These are phyloP conservation scores for Colletotrichum tofieldiae DNA, from an alignment of 2,329 filamentous ascomycete genomes.

Conservation along the genomic window DNA sequence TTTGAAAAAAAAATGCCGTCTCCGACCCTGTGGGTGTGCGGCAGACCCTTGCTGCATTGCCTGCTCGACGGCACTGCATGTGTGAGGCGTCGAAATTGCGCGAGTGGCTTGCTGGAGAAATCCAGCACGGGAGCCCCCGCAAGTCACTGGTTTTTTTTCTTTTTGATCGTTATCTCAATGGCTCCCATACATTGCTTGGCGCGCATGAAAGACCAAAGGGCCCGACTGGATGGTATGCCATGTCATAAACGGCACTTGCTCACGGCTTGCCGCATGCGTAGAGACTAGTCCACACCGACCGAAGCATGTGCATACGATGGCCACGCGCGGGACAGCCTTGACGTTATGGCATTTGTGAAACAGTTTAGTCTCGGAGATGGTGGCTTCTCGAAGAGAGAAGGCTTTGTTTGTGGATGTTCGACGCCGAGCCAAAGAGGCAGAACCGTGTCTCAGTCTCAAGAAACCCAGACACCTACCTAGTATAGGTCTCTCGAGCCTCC, in stretches of 20 bases:
- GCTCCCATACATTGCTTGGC: neutral
- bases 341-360: conserved; percentile 1
- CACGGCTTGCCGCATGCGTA: neutral
- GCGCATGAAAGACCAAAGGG: conserved; percentile 7
- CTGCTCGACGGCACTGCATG: conserved; percentile 19
- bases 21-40: neutral
- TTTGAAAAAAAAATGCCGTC: neutral
- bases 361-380: neutral
- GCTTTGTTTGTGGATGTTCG: conserved; percentile 1
- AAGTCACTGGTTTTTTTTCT: neutral
- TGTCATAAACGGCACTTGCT: neutral
- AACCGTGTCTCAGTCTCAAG: neutral
- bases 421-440: neutral
- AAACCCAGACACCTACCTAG: neutral
- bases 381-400: neutral
- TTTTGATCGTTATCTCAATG: neutral
- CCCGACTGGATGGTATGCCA: conserved; percentile 3
- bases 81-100: conserved; percentile 31
- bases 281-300: neutral
- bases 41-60: conserved; percentile 28
- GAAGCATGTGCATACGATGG: neutral
- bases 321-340: neutral
- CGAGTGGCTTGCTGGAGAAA: conserved; percentile 22
- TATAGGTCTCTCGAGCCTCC: neutral
- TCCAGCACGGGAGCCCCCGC: neutral